Percentiles rank a stretch among this genome's conserved stretches.
phyloP scores from a whole-genome alignment of 768 basidiomycete genomes.

The Tephrocybe sp. region DNA sequence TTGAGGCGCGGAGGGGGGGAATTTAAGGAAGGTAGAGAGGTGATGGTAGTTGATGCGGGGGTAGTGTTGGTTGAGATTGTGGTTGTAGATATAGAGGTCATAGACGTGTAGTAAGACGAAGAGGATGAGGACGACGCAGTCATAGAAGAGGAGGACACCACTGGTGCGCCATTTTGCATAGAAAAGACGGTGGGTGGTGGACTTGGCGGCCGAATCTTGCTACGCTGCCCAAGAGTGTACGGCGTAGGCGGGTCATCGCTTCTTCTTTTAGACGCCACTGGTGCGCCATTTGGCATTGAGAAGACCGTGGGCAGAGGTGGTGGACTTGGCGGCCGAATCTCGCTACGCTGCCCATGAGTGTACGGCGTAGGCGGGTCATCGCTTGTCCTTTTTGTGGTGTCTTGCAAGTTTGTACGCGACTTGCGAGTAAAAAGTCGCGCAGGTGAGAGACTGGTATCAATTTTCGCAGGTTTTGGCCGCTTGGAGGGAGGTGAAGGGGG shows the following conservation, averaged over 20 bases:
- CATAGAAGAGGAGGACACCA: background rate
- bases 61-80: conserved; percentile 7
- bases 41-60: background rate
- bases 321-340: background rate
- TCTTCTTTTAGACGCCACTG: no score
- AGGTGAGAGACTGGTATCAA: conserved; percentile 7
- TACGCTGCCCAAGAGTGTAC: background rate
- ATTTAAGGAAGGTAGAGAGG: background rate
- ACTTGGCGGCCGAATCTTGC: background rate
- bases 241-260: conserved; percentile 3
- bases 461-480: conserved; percentile 5
- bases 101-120: background rate
- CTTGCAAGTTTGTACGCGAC: conserved; percentile 8
- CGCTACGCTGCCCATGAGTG: background rate
- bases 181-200: background rate
- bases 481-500: background rate
- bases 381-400: background rate
- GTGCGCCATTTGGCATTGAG: no score
- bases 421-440: conserved; percentile 11
- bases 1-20: background rate
- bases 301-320: conserved; percentile 6
- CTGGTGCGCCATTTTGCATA: no score
- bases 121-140: background rate
- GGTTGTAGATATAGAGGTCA: background rate
- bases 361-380: conserved; percentile 6